Percentiles rank a stretch among this genome's conserved stretches.
Evolutionary conservation across 805 yeast species (phyloP).

Genomic region (Starmerella potacharoeniae): DNA sequence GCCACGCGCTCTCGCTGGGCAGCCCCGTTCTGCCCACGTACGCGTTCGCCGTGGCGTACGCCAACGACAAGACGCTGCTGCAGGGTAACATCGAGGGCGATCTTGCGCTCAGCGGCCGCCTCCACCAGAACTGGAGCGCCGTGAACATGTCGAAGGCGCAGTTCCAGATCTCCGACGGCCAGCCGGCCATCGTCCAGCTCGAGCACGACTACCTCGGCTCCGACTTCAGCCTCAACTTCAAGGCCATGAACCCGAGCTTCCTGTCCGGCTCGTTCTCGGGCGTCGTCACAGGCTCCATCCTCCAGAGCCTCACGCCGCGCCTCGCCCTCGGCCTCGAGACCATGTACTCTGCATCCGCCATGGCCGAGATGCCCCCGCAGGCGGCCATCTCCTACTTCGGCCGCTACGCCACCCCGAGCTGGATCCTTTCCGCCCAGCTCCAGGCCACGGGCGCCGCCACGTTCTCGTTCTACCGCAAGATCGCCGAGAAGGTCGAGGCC

Average conservation of each 20-base stretch:
- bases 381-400: constrained; percentile 82
- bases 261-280: constrained; percentile 72
- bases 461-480: constrained; percentile 89
- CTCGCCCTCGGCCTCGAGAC: constrained; percentile 87
- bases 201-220: constrained; percentile 91
- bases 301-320: constrained; percentile 77
- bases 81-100: constrained; percentile 92
- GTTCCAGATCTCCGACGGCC: constrained; percentile 75
- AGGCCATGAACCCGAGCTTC: constrained; percentile 79
- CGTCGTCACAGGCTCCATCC: constrained; percentile 79
- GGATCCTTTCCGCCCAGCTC: constrained; percentile 89
- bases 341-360: constrained; percentile 53
- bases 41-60: constrained; percentile 81
- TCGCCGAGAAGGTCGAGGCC: constrained; percentile 86
- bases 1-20: constrained; percentile 86
- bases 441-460: constrained; percentile 85
- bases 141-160: constrained; percentile 70
- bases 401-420: constrained; percentile 75
- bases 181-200: constrained; percentile 86
- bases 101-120: constrained; percentile 71
- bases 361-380: constrained; percentile 55
- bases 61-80: constrained; percentile 69
- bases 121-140: constrained; percentile 83
- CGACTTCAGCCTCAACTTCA: constrained; percentile 81
- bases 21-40: constrained; percentile 78